Evolutionary conservation across 2,329 filamentous ascomycete genomes (phyloP), one percentile per base, ranked within the genome.

Genomic region (Microcyclospora pomicola): DNA sequence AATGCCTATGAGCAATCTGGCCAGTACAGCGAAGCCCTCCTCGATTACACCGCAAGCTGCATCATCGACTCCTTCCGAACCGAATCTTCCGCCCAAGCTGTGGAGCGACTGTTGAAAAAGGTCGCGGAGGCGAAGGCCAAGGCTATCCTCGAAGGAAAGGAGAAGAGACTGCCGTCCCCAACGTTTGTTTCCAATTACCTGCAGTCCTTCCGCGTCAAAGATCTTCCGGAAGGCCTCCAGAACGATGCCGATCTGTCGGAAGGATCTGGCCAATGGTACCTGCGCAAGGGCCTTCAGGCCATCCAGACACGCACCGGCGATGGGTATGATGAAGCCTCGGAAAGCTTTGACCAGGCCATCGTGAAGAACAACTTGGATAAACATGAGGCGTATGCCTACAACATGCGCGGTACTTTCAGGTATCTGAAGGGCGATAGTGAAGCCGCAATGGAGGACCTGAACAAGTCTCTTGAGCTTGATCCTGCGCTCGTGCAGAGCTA

Each of bases 101-200:
- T 98, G 9, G 91, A 98, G 69, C 72, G 88, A 45, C 67, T 98
- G 46, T 72, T 98, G 46, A 96, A 96, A 72, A 93, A 93, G 67
- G 88, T 96, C 35, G 91, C 91, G 34, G 88, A 96, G 65, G 73
- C 82, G 49, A 95, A 95, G 69, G 88, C 83, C 47, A 86, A 88
- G 66, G 78, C 77, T 47, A 94, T 98, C 56, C 71, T 98, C 39
- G 75, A 73, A 53, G 72, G 73, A 42, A 88, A 87, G 62, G 72
- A 73, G 52, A 82, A 85, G 66, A 88, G 84, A 66, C 73, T 98
- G 36, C 91, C 91, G 14, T 95, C 87, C 63, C 82, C 91, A 24
- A 95, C 87, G 10, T 98, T 96, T 52, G 87, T 98, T 49, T 85
- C 86, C 58, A 98, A 98, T 71, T 98, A 98, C 63, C 80, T 98